A percentile compares a stretch with the other conserved stretches of the same genome.
Evolutionary conservation across 805 yeast genomes (phyloP).

Genomic region (Yamadazyma kitorensis): DNA sequence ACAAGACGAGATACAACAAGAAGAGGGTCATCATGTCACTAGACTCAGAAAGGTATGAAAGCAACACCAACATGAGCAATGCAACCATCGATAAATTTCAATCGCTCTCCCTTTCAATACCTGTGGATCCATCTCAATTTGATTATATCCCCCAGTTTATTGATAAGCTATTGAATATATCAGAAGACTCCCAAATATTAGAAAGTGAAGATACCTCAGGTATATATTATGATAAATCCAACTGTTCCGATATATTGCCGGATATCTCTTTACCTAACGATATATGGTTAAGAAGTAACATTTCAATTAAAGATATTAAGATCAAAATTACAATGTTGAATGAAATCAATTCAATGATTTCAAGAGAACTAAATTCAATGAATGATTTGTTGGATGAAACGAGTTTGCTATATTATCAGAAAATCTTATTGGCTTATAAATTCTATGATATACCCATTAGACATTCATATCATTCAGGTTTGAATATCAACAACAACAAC

Average conservation of each 20-base stretch:
- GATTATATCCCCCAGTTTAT: conserved; percentile 13
- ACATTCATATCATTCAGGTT: background rate
- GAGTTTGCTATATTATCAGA: conserved; percentile 27
- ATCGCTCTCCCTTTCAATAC: no score
- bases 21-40: no score
- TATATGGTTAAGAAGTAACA: conserved; percentile 33
- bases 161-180: conserved; percentile 7
- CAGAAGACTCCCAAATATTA: conserved; percentile 5
- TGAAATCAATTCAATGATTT: conserved; percentile 32
- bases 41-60: no score
- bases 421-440: conserved; percentile 30
- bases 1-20: no score
- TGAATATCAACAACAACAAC: no score
- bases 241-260: conserved; percentile 26
- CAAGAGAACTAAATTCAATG: conserved; percentile 14
- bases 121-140: conserved; percentile 12
- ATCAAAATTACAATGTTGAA: conserved; percentile 29
- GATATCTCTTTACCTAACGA: conserved; percentile 34
- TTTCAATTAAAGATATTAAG: conserved; percentile 27
- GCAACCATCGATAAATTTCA: no score
- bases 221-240: background rate
- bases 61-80: no score
- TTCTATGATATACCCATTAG: conserved; percentile 23
- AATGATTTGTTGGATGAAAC: conserved; percentile 22
- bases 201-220: conserved; percentile 3